These are phyloP conservation scores for Cyberlindnera mrakii DNA, from an alignment of 805 yeast genomes.

Conservation along the genomic window DNA sequence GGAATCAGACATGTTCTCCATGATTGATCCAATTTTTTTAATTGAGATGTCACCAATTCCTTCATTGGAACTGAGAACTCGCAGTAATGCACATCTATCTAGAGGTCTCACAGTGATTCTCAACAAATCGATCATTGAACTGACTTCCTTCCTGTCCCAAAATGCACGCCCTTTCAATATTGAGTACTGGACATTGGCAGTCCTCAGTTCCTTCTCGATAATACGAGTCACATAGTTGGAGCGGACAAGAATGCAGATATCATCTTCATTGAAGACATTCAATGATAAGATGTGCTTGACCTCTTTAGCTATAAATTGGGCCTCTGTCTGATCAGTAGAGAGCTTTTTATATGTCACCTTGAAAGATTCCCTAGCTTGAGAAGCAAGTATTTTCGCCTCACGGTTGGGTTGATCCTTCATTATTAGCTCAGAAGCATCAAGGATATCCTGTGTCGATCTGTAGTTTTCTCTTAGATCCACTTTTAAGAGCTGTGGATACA, in stretches of 20 bases:
- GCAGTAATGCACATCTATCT: conserved; percentile 54
- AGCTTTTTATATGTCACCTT: conserved; percentile 42
- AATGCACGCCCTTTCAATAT: conserved; percentile 72
- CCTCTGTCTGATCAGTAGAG: conserved; percentile 45
- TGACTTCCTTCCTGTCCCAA: conserved; percentile 73
- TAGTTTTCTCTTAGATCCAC: conserved; percentile 64
- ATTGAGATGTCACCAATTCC: conserved; percentile 51
- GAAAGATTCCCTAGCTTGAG: conserved; percentile 38
- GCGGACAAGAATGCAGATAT: conserved; percentile 69
- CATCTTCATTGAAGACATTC: conserved; percentile 46
- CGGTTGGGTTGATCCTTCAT: conserved; percentile 57
- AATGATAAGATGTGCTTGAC: conserved; percentile 40
- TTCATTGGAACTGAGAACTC: conserved; percentile 35
- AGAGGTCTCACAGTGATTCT: conserved; percentile 51
- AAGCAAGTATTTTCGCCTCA: conserved; percentile 34
- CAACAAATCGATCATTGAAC: conserved; percentile 55
- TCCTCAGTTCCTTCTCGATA: conserved; percentile 59
- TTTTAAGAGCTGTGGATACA: conserved; percentile 28
- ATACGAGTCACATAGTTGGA: conserved; percentile 53
- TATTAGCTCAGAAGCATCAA: conserved; percentile 55
- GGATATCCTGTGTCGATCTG: conserved; percentile 66
- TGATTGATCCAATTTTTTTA: conserved; percentile 5
- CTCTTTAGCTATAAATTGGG: conserved; percentile 50
- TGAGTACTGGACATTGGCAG: conserved; percentile 52
- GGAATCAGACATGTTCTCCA: conserved; percentile 3